A percentile compares a stretch with the other conserved stretches of the same genome.
Conservation (phyloP, 495 filamentous ascomycete species). For the Paragyromitra xinjiangensis region DNA sequence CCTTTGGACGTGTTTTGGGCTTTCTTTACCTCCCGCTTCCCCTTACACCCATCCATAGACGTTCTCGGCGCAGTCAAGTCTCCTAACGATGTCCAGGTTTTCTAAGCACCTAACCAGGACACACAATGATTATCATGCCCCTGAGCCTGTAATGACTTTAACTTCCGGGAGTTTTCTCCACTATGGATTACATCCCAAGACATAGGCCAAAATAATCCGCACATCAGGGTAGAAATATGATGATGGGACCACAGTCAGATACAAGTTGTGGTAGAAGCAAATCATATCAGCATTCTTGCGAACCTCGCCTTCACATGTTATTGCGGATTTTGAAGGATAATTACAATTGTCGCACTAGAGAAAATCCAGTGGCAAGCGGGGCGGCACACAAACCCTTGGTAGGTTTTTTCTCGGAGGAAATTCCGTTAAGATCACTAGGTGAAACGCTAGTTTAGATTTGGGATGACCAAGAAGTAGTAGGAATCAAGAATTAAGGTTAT, state of each 20-base stretch:
- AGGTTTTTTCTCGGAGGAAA: slow-evolving; percentile 27
- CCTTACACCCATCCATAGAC: slow-evolving; percentile 39
- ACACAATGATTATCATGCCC: slow-evolving; percentile 28
- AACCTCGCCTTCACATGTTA: slow-evolving; percentile 12
- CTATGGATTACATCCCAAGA: not conserved
- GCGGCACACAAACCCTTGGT: slow-evolving; percentile 10
- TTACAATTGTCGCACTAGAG: slow-evolving; percentile 10
- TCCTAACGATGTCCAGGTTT: slow-evolving; percentile 9
- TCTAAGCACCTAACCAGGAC: slow-evolving; percentile 38
- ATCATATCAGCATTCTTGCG: not conserved
- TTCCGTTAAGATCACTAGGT: slow-evolving; percentile 37
- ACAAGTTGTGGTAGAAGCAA: slow-evolving; percentile 25
- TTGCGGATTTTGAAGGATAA: slow-evolving; percentile 6
- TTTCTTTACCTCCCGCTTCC: slow-evolving; percentile 34
- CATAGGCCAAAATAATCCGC: slow-evolving; percentile 5
- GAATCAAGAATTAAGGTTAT: slow-evolving; percentile 47
- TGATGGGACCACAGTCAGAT: slow-evolving; percentile 10
- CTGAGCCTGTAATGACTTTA: slow-evolving; percentile 14
- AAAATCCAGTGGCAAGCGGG: slow-evolving; percentile 26
- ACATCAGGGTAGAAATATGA: not conserved
- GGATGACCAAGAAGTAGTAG: slow-evolving; percentile 9
- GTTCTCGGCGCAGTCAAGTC: slow-evolving; percentile 35
- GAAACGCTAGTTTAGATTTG: slow-evolving; percentile 13
- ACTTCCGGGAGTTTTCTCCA: not conserved
- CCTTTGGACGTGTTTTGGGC: slow-evolving; percentile 2